Base-by-base conservation (phyloP, 345 rosid genomes). In the Euphorbia lathyris region DNA sequence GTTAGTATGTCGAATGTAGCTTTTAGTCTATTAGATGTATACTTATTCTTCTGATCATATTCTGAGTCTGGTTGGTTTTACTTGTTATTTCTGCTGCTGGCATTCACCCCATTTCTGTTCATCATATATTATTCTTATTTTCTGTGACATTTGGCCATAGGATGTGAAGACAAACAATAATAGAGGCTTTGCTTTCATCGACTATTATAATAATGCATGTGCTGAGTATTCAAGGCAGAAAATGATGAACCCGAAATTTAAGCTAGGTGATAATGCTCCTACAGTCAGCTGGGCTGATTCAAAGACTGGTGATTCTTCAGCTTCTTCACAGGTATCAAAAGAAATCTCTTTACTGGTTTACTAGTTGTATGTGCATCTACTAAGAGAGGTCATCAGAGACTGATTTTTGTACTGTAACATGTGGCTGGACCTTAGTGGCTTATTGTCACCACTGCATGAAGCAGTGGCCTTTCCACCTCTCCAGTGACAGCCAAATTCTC, bases 231-330 rank as follows among this genome's bases (percentile, higher is more conserved):
- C 97, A 6, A 88, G 94, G 84, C 93, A 83, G 79, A 87, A 87
- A 82, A 94, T 94, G 98, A 76, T 80, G 73, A 70, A 78, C 71
- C 88, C 96, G 14, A 79, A 80, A 61, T 94, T 94, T 78, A 91
- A 87, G 83, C 96, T 94, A 64, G 97, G 86, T 16, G 83, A 83
- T 72, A 91, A 91, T 84, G 72, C 96, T 60, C 98, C 97, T 66
- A 87, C 90, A n/a, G 91, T 94, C 58, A 91, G 96, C 80, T 94
- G 98, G 98, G 93, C 98, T 67, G 97, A 94, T 72, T 88, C 96
- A 29, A 90, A 86, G 83, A 87, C 80, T 84, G 83, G 92, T 9
- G 94, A 89, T 57, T 88, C 93, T 75, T 81, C 87, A 72, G 79
- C 92, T 42, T 68, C 89, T 68, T 74, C 88, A 26, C 98, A 94